phyloP scores from a whole-genome alignment of 805 yeast species.

The Hanseniaspora vineae region DNA sequence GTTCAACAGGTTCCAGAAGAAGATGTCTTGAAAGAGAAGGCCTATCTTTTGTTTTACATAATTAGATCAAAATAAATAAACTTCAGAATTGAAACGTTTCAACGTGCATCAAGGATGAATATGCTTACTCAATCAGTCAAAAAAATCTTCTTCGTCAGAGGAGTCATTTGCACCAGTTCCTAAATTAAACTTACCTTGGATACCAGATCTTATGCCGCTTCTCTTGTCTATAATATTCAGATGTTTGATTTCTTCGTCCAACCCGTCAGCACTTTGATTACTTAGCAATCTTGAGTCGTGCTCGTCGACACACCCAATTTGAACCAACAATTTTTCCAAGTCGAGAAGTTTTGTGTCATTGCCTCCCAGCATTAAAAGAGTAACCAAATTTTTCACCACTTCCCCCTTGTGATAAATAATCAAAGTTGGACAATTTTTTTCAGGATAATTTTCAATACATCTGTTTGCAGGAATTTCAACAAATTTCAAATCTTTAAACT shows the following conservation, averaged over 20 bases:
- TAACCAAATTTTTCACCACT: conserved; percentile 69
- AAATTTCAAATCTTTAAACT: conserved; percentile 73
- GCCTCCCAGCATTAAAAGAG: conserved; percentile 76
- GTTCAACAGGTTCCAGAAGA: conserved; percentile 52
- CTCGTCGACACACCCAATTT: conserved; percentile 48
- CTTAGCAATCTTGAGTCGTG: conserved; percentile 54
- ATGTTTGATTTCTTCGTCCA: conserved; percentile 36
- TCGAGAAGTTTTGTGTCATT: conserved; percentile 58
- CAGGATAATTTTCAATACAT: conserved; percentile 90
- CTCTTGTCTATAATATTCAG: conserved; percentile 41
- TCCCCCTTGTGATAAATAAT: conserved; percentile 68
- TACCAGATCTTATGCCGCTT: conserved; percentile 31
- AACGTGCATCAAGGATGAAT: too few species aligned
- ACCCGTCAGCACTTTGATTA: conserved; percentile 49
- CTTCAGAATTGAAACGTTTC: neutral
- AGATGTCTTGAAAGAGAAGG: conserved; percentile 57
- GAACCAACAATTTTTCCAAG: conserved; percentile 59
- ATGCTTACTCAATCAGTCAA: conserved; percentile 23
- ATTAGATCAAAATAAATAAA: conserved; percentile 9
- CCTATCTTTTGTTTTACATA: conserved; percentile 68
- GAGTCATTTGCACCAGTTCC: conserved; percentile 31
- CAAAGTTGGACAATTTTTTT: conserved; percentile 79
- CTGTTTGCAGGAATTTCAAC: conserved; percentile 85
- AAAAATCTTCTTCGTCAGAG: conserved; percentile 33
- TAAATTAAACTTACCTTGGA: conserved; percentile 17